Evolutionary conservation across 331 rosid species (phyloP), one percentile per base, ranked within the genome.

Genomic region (Rosa hybrid): DNA sequence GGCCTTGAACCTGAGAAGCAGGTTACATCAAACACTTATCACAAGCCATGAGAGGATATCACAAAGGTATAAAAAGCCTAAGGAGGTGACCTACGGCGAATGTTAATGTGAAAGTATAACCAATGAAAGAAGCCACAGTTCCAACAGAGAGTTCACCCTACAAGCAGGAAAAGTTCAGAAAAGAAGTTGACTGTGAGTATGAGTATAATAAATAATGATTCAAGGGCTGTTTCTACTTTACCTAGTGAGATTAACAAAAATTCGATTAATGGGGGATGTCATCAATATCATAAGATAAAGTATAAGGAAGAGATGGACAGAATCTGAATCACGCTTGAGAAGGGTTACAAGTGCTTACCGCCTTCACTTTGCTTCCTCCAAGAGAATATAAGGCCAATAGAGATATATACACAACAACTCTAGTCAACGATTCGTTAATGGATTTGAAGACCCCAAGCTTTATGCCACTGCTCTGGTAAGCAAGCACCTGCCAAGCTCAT

Each of bases 361-460:
- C 98, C 87, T 90, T 95, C 81, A 95, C 99, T 89, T 93, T 95
- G 94, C 90, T 92, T 85, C 99, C 99, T 75, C 99, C 99, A 73
- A 96, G 97, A 83, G 89, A 85, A 83, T 96, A 93, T 39, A 96
- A 84, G 68, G 94, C 89, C 68, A 87, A 59, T 27, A 93, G 84
- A 68, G 99, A 96, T 83, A 96, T 71, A 85, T 90, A 96, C 78
- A 95, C 94, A 78, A 97, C 99, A 77, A 85, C 91, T 84, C 99
- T 93, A 68, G 98, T 96, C 86, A 93, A 79, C 50, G 98, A 93
- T 86, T 96, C 98, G 70, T 96, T 96, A 45, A 90, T 48, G 67
- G 99, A 89, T 84, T 90, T 96, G 78, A 91, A 96, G 80, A 85
- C 85, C 69, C 94, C 99, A 73, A 96, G 93, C 90, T 91, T 90